Conservation (phyloP, 306 rosid genomes). For the Dalbergia oliveri region DNA sequence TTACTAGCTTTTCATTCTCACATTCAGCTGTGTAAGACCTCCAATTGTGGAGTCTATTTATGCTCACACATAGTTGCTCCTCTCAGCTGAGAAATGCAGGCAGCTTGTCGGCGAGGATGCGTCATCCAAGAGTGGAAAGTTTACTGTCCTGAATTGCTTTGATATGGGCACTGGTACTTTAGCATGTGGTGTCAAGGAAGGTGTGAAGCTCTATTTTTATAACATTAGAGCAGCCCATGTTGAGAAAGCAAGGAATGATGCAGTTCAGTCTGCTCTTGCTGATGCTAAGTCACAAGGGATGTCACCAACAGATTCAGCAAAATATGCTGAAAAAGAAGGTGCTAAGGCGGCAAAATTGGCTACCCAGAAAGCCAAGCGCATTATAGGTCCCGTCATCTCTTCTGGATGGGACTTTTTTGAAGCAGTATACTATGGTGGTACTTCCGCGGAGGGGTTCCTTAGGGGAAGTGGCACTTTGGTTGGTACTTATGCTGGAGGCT, state of each 20-base stretch:
- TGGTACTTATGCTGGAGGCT: conserved; percentile 81
- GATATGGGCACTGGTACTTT: conserved; percentile 77
- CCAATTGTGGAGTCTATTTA: background rate
- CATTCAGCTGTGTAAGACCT: background rate
- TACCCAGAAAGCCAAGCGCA: conserved; percentile 67
- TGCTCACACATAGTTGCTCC: conserved; percentile 27
- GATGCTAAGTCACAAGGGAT: conserved; percentile 68
- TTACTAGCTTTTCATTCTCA: too few species aligned
- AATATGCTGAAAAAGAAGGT: conserved; percentile 70
- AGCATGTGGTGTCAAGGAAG: conserved; percentile 81
- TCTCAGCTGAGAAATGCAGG: conserved; percentile 90
- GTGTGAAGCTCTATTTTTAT: conserved; percentile 76
- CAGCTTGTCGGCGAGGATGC: conserved; percentile 80
- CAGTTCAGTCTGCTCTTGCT: conserved; percentile 61
- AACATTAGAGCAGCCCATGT: conserved; percentile 78
- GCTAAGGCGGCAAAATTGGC: conserved; percentile 83
- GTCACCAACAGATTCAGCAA: conserved; percentile 61
- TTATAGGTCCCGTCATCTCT: conserved; percentile 79
- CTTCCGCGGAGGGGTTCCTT: conserved; percentile 67
- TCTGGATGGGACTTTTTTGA: conserved; percentile 94
- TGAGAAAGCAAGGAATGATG: conserved; percentile 61
- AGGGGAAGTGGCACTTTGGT: conserved; percentile 83
- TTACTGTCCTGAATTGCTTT: conserved; percentile 74
- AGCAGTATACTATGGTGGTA: conserved; percentile 87
- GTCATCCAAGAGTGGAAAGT: conserved; percentile 82